Base-by-base conservation (phyloP, 805 yeast species). In the Lachancea cidri region DNA sequence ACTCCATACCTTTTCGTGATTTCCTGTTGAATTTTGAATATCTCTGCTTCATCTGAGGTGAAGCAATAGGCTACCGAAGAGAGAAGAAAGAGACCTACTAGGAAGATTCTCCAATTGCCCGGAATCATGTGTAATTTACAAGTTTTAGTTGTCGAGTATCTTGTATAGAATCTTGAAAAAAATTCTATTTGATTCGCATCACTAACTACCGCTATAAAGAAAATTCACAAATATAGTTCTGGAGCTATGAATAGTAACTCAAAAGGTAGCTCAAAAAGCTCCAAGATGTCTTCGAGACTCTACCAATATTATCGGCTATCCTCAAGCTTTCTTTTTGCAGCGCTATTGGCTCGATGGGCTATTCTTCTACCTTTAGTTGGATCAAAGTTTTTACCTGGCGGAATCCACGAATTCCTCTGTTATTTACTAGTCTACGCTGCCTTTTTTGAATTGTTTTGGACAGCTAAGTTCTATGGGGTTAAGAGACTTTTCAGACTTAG, bases 21-120 rank as follows among this genome's bases (percentile, higher is more conserved):
- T 35, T 78, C 81, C 40, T 81, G 79, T 43, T 80, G 81, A 40
- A 86, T 68, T 41, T 74, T 71, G 67, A 91, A 88, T 41, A 91
- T 79, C 64, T 89, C 96, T 25, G 83, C 71, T 61, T 91, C 97
- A 42, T 76, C 79, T 0, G 79, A 67, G 2, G 79, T 57, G 34
- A 62, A 63, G 78, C 88, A 83, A 4, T 72, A 74, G 6, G 50
- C 59, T 8, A 62, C 49, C 1, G 64, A 33, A 2, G 48, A 33
- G 2, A 59, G 27, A 22, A 22, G 9, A 11, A 22, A 22, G 11
- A 22, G 9, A 7, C 9, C 27, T 7, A 22, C 11, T 11, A 22
- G 27, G 9, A 22, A 7, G 11, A 11, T 11, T 11, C 11, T 7
- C 27, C 27, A 22, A 22, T 11, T 22, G 27, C 9, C 27, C 27